These are phyloP conservation scores for Penicillium sp. DNA, from an alignment of 2,329 filamentous ascomycete genomes.

Conservation along the genomic window DNA sequence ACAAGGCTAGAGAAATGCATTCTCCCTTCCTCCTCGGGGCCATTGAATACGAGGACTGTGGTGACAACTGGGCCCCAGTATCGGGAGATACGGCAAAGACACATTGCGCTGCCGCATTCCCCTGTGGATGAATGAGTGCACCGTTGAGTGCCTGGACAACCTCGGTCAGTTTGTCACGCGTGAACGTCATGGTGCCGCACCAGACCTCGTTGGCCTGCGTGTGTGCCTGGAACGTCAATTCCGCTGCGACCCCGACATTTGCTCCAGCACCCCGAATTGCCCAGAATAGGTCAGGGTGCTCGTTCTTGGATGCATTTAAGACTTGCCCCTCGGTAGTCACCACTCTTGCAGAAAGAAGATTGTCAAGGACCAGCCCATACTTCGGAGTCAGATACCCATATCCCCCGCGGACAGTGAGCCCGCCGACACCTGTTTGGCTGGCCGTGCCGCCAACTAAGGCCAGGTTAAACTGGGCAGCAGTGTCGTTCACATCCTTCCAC, in stretches of 20 bases:
- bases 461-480: conserved; percentile 53
- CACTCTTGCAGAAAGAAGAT: conserved; percentile 41
- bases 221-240: conserved; percentile 38
- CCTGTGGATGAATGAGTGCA: conserved; percentile 17
- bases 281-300: conserved; percentile 52
- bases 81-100: conserved; percentile 27
- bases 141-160: conserved; percentile 24
- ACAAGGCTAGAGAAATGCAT: conserved; percentile 38
- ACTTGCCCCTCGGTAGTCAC: conserved; percentile 42
- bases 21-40: conserved; percentile 34
- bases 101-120: conserved; percentile 23
- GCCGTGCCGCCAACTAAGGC: conserved; percentile 64
- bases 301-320: conserved; percentile 35
- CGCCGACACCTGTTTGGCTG: conserved; percentile 62
- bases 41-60: conserved; percentile 36
- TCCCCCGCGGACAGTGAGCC: conserved; percentile 59
- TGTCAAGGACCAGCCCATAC: conserved; percentile 57
- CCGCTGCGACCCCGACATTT: conserved; percentile 46
- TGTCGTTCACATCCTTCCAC: conserved; percentile 58
- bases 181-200: conserved; percentile 21
- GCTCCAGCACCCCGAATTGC: conserved; percentile 46
- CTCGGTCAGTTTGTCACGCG: not conserved
- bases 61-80: conserved; percentile 21
- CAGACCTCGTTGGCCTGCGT: conserved; percentile 27
- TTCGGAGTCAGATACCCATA: conserved; percentile 58